A percentile compares a stretch with the other conserved stretches of the same genome.
These are phyloP conservation scores for Zopfia rhizophila DNA, from an alignment of 2,329 filamentous ascomycete genomes.

Conservation along the genomic window DNA sequence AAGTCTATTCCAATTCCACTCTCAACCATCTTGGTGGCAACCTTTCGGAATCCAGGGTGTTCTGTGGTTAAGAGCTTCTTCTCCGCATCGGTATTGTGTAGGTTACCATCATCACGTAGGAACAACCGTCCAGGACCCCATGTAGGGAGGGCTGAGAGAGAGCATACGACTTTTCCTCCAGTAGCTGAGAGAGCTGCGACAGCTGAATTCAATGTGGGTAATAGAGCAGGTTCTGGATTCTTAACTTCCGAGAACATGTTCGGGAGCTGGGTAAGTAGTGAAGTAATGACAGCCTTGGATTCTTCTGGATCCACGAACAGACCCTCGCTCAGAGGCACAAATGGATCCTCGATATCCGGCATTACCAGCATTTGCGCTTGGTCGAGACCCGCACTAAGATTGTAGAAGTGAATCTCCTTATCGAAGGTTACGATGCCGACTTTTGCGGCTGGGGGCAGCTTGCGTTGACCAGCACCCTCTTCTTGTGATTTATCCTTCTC, in stretches of 20 bases:
- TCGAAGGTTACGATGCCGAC: constrained; percentile 97
- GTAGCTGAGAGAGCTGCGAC: constrained; percentile 85
- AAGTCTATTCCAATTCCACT: constrained; percentile 90
- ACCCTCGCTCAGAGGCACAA: constrained; percentile 89
- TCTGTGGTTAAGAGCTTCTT: constrained; percentile 93
- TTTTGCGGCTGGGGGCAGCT: constrained; percentile 81
- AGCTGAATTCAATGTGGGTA: constrained; percentile 85
- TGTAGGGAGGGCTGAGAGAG: constrained; percentile 86
- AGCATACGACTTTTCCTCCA: constrained; percentile 92
- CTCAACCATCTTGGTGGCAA: constrained; percentile 87
- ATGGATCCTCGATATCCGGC: constrained; percentile 96
- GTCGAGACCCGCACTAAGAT: constrained; percentile 81
- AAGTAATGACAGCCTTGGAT: constrained; percentile 85
- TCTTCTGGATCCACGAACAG: constrained; percentile 95
- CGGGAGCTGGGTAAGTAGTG: constrained; percentile 85
- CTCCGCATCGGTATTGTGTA: constrained; percentile 82
- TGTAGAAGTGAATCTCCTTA: constrained; percentile 98
- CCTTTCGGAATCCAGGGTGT: constrained; percentile 86
- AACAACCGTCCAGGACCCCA: constrained; percentile 89
- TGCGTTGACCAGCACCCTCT: constrained; percentile 62
- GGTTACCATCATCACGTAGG: constrained; percentile 87
- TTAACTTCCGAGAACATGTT: constrained; percentile 88
- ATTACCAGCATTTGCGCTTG: constrained; percentile 98
- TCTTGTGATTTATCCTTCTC: constrained; percentile 58
- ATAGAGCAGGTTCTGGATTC: constrained; percentile 87